Percentiles rank a stretch among this genome's conserved stretches.
Conservation (phyloP, 148 eudicot genomes). For the Persicaria maculosa region DNA sequence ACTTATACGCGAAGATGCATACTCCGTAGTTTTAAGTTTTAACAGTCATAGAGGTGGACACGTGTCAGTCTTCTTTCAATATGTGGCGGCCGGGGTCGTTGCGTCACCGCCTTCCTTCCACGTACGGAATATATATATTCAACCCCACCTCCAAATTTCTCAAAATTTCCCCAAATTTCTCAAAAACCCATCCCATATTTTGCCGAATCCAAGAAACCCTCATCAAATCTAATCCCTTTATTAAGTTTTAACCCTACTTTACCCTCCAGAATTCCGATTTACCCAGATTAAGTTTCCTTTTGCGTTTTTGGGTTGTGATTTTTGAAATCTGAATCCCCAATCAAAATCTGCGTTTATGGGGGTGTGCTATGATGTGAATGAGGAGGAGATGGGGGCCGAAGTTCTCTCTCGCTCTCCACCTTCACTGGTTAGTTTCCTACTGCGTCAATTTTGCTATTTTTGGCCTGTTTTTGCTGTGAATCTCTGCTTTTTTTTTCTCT, state of each 20-base stretch:
- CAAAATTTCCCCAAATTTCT: not conserved
- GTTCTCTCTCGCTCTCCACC: constrained; percentile 27
- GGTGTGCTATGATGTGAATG: not conserved
- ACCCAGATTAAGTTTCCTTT: not conserved
- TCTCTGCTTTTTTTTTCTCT: not conserved
- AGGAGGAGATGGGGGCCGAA: constrained; percentile 46
- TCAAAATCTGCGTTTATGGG: not conserved
- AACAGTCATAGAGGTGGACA: not conserved
- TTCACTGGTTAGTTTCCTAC: constrained; percentile 23
- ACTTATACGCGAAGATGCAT: too few relatives aligned
- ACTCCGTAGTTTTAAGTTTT: too few relatives aligned
- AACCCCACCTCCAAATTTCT: not conserved
- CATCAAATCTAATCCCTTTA: not conserved
- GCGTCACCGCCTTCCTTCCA: not conserved
- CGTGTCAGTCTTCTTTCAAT: not conserved
- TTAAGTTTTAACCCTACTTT: not conserved
- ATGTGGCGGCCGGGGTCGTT: not conserved
- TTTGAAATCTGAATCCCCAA: too few relatives aligned
- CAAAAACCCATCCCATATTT: not conserved
- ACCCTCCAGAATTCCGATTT: not conserved
- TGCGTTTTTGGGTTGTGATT: not conserved
- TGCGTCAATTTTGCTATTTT: not conserved
- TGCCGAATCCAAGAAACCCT: not conserved
- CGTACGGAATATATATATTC: not conserved
- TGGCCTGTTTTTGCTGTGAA: not conserved